Base-by-base conservation (phyloP, 2,329 filamentous ascomycete genomes). In the Diaporthe vexans region DNA sequence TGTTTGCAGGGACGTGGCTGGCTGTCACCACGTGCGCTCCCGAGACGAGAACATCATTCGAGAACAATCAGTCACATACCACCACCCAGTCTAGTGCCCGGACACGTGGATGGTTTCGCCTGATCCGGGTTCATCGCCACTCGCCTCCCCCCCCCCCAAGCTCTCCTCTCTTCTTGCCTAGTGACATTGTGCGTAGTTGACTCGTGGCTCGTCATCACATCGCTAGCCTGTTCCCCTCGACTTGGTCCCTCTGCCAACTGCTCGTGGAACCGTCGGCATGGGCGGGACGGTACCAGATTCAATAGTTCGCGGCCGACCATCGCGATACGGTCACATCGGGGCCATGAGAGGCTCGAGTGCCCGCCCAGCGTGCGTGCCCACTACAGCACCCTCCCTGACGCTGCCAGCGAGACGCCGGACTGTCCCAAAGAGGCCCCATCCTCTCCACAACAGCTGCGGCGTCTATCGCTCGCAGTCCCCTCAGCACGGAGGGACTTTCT, bases 1-100 rank as follows among this genome's bases (percentile, higher is more conserved):
- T 67, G 10, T 33, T 68, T 68, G 29, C 63, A 67, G 63, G 63
- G 63, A 46, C 63, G 33, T 67, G 63, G 63, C 61, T 67, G 63
- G 46, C 63, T 54, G 63, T 68, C 48, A 52, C 63, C 63, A 68
- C 63, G 63, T 68, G 63, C n/a, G 63, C n/a, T 68, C 63, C 63
- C 63, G 63, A 54, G 63, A 68, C 63, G 48, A 68, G 63, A 33
- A 13, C 13, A 37, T 54, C 46, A 37, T 52, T 67, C 63, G 63
- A 52, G 63, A 67, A 67, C 63, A 52, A 67, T 52, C 61, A 67
- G 15, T 35, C 43, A 67, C n/a, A n/a, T 52, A 35, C 4, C 10
- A 35, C 4, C 10, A 48, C 17, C 7, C 29, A 9, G 17, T 8
- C 46, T 21, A 52, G 43, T 67, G 29, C 63, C 63, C 63, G 46